These are phyloP conservation scores for Erythrophleum fordii DNA, from an alignment of 306 rosid genomes.

Conservation along the genomic window DNA sequence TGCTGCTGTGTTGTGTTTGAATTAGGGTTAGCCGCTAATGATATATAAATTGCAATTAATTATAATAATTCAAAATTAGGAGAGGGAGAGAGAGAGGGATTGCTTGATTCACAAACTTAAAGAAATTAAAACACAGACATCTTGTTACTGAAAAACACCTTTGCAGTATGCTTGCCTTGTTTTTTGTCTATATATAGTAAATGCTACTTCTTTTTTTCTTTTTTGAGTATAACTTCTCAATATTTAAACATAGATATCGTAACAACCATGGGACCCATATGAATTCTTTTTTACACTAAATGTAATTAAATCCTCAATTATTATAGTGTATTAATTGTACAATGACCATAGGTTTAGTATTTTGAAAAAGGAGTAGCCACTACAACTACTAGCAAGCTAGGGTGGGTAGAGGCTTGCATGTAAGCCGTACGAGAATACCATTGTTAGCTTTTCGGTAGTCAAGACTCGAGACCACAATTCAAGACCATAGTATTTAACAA, in stretches of 20 bases:
- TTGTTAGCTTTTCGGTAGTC: slow-evolving; percentile 15
- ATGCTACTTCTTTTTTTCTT: neutral
- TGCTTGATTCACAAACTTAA: no score
- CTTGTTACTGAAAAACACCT: neutral
- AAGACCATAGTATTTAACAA: slow-evolving; percentile 36
- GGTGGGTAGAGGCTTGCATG: neutral
- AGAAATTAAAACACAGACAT: slow-evolving; percentile 14
- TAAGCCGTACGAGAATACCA: neutral
- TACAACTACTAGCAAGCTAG: neutral
- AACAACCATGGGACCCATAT: neutral
- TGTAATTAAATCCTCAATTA: neutral
- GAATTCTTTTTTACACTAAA: neutral
- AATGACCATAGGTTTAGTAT: neutral
- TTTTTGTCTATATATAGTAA: slow-evolving; percentile 14
- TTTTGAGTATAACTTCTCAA: neutral
- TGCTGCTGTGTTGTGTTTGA: no score
- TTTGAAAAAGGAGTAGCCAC: neutral
- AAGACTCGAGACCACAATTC: slow-evolving; percentile 46
- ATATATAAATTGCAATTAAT: no score
- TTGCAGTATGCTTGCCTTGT: slow-evolving; percentile 16
- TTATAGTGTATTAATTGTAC: neutral
- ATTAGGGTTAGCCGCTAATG: no score
- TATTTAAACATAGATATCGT: neutral
- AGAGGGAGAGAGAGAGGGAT: neutral
- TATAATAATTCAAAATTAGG: neutral